Evolutionary conservation across 257 asterid genomes (phyloP).

Genomic region (Solanum clarkiae): DNA sequence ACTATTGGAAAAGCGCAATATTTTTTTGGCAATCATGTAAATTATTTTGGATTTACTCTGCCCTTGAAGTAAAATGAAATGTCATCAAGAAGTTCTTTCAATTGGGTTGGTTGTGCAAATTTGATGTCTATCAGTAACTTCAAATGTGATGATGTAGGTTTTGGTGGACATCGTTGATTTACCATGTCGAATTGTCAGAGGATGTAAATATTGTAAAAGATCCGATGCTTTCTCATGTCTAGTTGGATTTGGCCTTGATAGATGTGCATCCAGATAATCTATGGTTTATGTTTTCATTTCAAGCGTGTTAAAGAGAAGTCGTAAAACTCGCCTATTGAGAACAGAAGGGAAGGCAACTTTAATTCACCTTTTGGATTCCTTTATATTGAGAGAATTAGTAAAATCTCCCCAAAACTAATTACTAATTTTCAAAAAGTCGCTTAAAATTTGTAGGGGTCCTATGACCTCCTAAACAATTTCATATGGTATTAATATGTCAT

Average conservation of each 20-base stretch:
- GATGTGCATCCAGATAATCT: constrained; percentile 24
- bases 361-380: neutral
- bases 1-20: neutral
- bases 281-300: neutral
- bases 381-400: neutral
- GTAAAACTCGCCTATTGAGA: neutral
- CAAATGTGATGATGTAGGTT: constrained; percentile 39
- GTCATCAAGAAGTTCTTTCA: neutral
- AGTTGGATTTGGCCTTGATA: constrained; percentile 76
- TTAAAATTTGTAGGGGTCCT: too few relatives aligned
- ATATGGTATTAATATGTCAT: too few relatives aligned
- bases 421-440: too few relatives aligned
- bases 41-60: neutral
- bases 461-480: too few relatives aligned
- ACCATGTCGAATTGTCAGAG: constrained; percentile 94
- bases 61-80: neutral
- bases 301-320: neutral
- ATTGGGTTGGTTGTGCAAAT: neutral
- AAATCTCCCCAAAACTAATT: too few relatives aligned
- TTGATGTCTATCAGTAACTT: constrained; percentile 1
- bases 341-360: neutral
- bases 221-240: constrained; percentile 90
- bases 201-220: constrained; percentile 72
- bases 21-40: neutral
- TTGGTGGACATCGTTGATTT: constrained; percentile 80